phyloP scores from a whole-genome alignment of 169 alveolate species.

The Plasmodium chabaudi region DNA sequence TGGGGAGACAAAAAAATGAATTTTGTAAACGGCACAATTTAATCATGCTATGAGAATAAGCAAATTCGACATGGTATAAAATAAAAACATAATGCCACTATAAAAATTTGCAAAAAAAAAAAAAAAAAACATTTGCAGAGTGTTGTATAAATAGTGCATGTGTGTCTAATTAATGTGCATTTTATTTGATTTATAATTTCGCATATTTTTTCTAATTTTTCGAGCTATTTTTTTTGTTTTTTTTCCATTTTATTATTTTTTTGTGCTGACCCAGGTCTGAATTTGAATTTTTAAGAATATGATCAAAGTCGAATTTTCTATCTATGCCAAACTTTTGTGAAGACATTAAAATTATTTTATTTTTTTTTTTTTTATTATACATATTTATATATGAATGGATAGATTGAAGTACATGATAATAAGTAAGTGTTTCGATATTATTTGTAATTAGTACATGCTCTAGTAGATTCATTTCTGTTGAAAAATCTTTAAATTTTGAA shows the following conservation, averaged over 20 bases:
- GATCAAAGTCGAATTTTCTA: constrained; percentile 42
- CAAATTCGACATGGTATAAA: too few species aligned
- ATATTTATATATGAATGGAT: constrained; percentile 11
- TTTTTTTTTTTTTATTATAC: constrained; percentile 13
- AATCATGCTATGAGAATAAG: too few species aligned
- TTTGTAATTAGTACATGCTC: constrained; percentile 21
- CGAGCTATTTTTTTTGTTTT: constrained; percentile 11
- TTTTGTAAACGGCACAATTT: too few species aligned
- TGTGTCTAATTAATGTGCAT: too few species aligned
- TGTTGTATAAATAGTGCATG: too few species aligned
- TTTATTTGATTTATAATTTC: too few species aligned
- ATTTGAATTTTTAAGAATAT: constrained; percentile 33
- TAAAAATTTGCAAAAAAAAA: too few species aligned
- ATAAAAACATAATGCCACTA: too few species aligned
- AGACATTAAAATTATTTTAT: constrained; percentile 13
- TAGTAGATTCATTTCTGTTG: constrained; percentile 42
- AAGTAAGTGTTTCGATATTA: constrained; percentile 5
- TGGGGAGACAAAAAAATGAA: too few species aligned
- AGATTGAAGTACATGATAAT: constrained; percentile 27
- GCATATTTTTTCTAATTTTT: background rate
- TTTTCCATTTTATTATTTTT: background rate
- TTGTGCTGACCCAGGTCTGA: constrained; percentile 7
- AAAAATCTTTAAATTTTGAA: constrained; percentile 21
- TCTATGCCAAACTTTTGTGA: constrained; percentile 45
- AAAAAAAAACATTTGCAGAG: too few species aligned